Evolutionary conservation across 1,284 basidiomycete species (phyloP).

Genomic region (Polyporus tsugae): DNA sequence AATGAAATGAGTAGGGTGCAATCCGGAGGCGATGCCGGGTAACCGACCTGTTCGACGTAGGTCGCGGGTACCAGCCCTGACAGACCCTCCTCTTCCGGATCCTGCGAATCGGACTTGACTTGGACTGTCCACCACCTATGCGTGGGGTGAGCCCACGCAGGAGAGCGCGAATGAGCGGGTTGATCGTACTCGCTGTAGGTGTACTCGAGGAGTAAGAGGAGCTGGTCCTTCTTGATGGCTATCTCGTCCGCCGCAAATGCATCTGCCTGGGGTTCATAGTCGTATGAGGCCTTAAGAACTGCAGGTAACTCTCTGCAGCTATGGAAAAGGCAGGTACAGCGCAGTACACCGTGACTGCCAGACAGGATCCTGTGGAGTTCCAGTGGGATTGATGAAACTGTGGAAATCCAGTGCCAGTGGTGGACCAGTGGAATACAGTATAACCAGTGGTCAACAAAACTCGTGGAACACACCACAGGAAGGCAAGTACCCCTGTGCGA

Average conservation of each 20-base stretch:
- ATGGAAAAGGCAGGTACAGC: constrained; percentile 44
- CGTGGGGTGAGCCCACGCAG: constrained; percentile 26
- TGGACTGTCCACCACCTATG: constrained; percentile 94
- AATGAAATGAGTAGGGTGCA: constrained; percentile 23
- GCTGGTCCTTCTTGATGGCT: constrained; percentile 88
- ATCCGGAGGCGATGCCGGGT: constrained; percentile 22
- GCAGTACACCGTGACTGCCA: too few relatives aligned
- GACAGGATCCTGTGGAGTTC: too few relatives aligned
- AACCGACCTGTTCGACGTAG: constrained; percentile 88
- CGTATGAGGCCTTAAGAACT: constrained; percentile 92
- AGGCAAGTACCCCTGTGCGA: too few relatives aligned
- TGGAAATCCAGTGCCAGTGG: too few relatives aligned
- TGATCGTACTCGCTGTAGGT: constrained; percentile 87
- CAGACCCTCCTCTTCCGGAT: constrained; percentile 72
- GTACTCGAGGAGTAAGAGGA: constrained; percentile 87
- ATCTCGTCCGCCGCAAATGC: constrained; percentile 97
- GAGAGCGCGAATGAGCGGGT: constrained; percentile 20
- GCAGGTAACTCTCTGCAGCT: constrained; percentile 62
- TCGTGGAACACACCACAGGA: too few relatives aligned
- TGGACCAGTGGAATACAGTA: too few relatives aligned
- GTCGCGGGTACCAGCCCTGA: constrained; percentile 89
- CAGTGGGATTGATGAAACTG: too few relatives aligned
- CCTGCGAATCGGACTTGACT: constrained; percentile 74
- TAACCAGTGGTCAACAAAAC: too few relatives aligned
- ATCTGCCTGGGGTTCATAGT: constrained; percentile 92